Conservation (phyloP, 139 green algal species). For the Closterium sp. region DNA sequence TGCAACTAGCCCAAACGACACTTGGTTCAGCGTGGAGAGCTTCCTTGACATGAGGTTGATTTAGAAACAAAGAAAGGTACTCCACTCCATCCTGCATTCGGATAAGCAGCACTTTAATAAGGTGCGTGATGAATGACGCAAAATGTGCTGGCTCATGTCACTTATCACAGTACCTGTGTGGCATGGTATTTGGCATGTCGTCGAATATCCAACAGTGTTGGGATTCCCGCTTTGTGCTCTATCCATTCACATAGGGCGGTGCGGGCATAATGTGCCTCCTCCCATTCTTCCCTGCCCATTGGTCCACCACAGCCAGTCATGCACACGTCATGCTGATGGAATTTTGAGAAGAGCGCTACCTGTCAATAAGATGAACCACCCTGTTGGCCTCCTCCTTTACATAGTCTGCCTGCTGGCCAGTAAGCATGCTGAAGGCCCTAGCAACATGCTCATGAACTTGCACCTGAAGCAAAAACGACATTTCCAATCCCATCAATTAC, state of each 20-base stretch:
- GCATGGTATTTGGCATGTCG: background rate
- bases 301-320: no score
- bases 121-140: background rate
- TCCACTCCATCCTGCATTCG: slow-evolving; percentile 16
- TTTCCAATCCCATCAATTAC: background rate
- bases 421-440: slow-evolving; percentile 60
- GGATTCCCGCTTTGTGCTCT: background rate
- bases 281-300: slow-evolving; percentile 47
- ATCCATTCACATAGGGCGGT: slow-evolving; percentile 52
- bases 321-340: background rate
- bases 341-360: background rate
- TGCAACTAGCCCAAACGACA: background rate
- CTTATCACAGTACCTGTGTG: background rate
- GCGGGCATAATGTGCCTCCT: slow-evolving; percentile 50
- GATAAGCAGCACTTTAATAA: background rate
- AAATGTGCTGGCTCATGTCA: background rate
- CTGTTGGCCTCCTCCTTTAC: slow-evolving; percentile 46
- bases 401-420: slow-evolving; percentile 27
- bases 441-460: slow-evolving; percentile 54
- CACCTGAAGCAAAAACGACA: slow-evolving; percentile 7
- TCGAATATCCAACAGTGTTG: background rate
- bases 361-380: slow-evolving; percentile 49
- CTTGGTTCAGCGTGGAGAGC: background rate
- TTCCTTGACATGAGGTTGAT: slow-evolving; percentile 50
- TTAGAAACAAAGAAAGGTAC: slow-evolving; percentile 58